Evolutionary conservation across 2,329 filamentous ascomycete genomes (phyloP), one percentile per base, ranked within the genome.

Genomic region (Bipolaris zeicola): DNA sequence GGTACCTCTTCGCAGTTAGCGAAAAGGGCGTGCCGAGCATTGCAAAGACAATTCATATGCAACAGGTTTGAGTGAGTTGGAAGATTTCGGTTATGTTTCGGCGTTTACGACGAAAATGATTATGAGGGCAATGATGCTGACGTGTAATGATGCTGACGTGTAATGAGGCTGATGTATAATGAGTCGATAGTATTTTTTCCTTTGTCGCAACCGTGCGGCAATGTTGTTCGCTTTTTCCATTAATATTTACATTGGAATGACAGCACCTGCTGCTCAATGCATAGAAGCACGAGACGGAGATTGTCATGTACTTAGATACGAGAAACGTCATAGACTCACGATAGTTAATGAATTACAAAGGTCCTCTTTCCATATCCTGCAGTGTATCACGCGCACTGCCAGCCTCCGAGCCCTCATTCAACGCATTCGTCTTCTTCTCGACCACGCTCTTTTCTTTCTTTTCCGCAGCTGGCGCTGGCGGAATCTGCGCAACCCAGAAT

Each of bases 401-500:
- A 13, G 44, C 50, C 1, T 58, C 51, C 1, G 63, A 65, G 0
- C 51, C 48, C n/a, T 61, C 61, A n/a, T 44, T 57, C 14, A 55
- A 22, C 16, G 37, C 41, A 7, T 48, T 47, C 3, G 47, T 47
- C 41, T 60, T 61, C 8, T 39, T 33, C 14, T 52, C 41, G 3
- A 38, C 28, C 28, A 31, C 13, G 16, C 58, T 52, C 28, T 55
- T 36, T 13, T 60, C 50, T 3, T 52, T 41, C 51, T 67, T 64
- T 14, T 65, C 61, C 6, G 59, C 52, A 2, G 64, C 49, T 10
- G 64, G 48, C 6, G 63, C 39, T n/a, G 66, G 63, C 5, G 69
- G 67, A 47, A 69, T 68, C 5, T 77, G 70, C 11, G 76, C 76
- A 67, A 79, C 78, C 80, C 79, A 81, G 51, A 76, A 81, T 6